Percentiles rank a stretch among this genome's conserved stretches.
Conservation (phyloP, 2,329 filamentous ascomycete species). For the Tolypocladium capitatum region DNA sequence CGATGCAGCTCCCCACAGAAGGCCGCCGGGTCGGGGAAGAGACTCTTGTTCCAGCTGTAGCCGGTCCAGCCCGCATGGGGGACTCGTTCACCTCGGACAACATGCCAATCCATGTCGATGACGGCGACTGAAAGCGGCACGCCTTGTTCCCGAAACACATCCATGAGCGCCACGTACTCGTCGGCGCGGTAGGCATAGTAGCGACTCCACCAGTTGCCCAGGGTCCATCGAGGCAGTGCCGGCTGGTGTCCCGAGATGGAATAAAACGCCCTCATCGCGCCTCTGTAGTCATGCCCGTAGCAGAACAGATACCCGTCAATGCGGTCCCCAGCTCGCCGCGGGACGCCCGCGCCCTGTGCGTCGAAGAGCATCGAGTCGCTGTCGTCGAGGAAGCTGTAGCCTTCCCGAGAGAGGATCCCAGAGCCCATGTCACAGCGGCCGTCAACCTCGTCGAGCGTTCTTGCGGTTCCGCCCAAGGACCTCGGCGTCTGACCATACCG, state of each 20-base stretch:
- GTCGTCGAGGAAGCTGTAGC: slow-evolving; percentile 41
- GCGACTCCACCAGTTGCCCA: slow-evolving; percentile 55
- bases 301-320: slow-evolving; percentile 47
- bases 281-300: slow-evolving; percentile 43
- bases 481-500: slow-evolving; percentile 30
- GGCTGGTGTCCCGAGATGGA: slow-evolving; percentile 42
- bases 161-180: slow-evolving; percentile 44
- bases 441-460: slow-evolving; percentile 38
- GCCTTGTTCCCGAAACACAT: slow-evolving; percentile 34
- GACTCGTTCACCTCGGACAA: slow-evolving; percentile 38
- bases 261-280: slow-evolving; percentile 40
- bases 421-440: slow-evolving; percentile 34
- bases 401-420: slow-evolving; percentile 36
- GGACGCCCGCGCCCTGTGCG: slow-evolving; percentile 19
- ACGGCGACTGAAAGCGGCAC: slow-evolving; percentile 48
- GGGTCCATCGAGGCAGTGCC: slow-evolving; percentile 39
- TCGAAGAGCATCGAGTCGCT: slow-evolving; percentile 42
- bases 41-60: slow-evolving; percentile 7
- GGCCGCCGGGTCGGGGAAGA: slow-evolving; percentile 40
- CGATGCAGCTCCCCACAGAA: slow-evolving; percentile 39
- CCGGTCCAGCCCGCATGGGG: slow-evolving; percentile 18
- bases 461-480: slow-evolving; percentile 41
- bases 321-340: too few species aligned
- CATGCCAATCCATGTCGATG: slow-evolving; percentile 56
- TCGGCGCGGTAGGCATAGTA: slow-evolving; percentile 44